Percentiles rank a stretch among this genome's conserved stretches.
phyloP scores from a whole-genome alignment of 2,329 filamentous ascomycete genomes.

The Shiraia sp. region DNA sequence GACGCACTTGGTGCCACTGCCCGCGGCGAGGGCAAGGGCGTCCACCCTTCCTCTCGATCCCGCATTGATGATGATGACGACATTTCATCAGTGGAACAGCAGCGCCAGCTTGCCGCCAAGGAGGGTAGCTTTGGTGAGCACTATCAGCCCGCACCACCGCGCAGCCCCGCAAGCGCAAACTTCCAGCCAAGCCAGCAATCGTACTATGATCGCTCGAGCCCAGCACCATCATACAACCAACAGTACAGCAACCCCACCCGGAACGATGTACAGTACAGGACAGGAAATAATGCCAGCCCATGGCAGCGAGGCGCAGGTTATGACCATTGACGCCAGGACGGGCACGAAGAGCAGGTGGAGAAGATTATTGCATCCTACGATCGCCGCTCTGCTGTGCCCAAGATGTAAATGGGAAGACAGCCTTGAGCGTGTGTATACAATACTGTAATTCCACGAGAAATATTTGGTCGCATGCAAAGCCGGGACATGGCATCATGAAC shows the following conservation, averaged over 20 bases:
- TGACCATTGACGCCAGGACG: constrained; percentile 55
- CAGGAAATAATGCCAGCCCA: constrained; percentile 61
- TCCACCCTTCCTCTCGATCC: constrained; percentile 50
- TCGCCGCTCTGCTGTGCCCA: constrained; percentile 32
- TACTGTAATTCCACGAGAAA: constrained; percentile 31
- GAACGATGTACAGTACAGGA: constrained; percentile 43
- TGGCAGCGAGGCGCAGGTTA: constrained; percentile 70
- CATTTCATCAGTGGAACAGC: constrained; percentile 59
- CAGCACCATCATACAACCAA: constrained; percentile 37
- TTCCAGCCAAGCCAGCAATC: constrained; percentile 36
- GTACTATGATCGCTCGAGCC: constrained; percentile 40
- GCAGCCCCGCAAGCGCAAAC: constrained; percentile 48
- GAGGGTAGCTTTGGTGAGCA: constrained; percentile 47
- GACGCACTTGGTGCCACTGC: constrained; percentile 89
- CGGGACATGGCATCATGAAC: constrained; percentile 25
- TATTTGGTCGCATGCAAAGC: constrained; percentile 21
- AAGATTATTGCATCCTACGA: constrained; percentile 43
- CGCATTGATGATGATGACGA: constrained; percentile 75
- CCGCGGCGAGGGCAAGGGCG: constrained; percentile 69
- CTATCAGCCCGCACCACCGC: constrained; percentile 48
- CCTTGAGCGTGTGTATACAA: constrained; percentile 33
- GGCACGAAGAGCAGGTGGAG: constrained; percentile 41
- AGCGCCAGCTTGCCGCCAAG: constrained; percentile 36
- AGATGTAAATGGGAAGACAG: constrained; percentile 23
- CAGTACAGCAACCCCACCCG: constrained; percentile 38